A percentile compares a stretch with the other conserved stretches of the same genome.
Evolutionary conservation across 2,329 filamentous ascomycete genomes (phyloP).

Genomic region (Colletotrichum sp.): DNA sequence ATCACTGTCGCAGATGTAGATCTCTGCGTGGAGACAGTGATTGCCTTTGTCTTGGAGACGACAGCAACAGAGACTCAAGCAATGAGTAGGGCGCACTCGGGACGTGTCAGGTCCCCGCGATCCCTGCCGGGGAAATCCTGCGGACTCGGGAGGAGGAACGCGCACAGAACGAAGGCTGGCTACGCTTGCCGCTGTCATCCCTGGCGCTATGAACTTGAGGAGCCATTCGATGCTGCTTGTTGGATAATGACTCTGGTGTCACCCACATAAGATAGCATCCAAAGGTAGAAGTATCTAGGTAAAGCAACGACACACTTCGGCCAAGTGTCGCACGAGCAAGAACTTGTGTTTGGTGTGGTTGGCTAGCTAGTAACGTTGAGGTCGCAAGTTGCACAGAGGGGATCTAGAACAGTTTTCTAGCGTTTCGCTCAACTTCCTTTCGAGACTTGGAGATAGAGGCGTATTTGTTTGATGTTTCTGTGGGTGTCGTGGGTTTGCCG

Average conservation of each 20-base stretch:
- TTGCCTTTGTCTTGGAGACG: neutral
- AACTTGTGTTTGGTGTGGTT: neutral
- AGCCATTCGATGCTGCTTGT: neutral
- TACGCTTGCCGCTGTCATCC: neutral
- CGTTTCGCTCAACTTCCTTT: neutral
- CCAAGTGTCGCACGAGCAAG: slow-evolving; percentile 1
- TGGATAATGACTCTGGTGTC: neutral
- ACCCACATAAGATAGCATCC: neutral
- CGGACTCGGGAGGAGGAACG: neutral
- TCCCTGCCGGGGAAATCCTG: neutral
- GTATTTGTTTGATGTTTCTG: neutral
- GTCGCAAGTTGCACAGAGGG: neutral
- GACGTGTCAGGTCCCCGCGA: neutral
- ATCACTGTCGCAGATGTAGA: neutral
- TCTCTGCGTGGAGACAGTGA: neutral
- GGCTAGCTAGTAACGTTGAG: neutral
- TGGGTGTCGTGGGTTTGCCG: neutral
- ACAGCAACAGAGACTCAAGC: neutral
- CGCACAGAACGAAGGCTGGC: neutral
- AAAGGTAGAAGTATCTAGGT: neutral
- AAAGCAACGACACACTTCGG: neutral
- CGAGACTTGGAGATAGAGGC: neutral
- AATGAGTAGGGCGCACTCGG: neutral
- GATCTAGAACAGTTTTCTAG: neutral
- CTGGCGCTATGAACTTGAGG: neutral